Conservation (phyloP, 306 rosid genomes). For the Hippophae tibetana region DNA sequence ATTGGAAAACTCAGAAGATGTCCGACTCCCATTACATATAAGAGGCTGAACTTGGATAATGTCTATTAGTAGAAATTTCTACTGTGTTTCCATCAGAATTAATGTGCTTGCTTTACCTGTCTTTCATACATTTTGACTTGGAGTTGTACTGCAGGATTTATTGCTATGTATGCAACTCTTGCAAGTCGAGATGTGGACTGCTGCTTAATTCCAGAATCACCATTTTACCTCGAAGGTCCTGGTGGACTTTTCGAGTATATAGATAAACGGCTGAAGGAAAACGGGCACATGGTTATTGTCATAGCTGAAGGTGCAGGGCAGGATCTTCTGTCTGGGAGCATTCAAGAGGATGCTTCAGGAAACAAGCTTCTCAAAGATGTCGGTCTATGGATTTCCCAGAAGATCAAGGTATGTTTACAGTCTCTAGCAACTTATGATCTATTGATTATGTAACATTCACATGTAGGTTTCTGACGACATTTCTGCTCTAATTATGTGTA, state of each 20-base stretch:
- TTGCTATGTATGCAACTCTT: constrained; percentile 92
- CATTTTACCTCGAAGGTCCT: constrained; percentile 81
- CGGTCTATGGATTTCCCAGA: constrained; percentile 81
- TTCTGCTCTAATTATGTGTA: no score
- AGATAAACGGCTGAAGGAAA: constrained; percentile 64
- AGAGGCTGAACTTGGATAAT: no score
- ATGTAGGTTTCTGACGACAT: background rate
- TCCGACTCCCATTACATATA: no score
- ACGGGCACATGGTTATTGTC: constrained; percentile 91
- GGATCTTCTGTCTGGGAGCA: constrained; percentile 61
- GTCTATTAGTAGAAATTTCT: background rate
- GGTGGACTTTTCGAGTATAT: constrained; percentile 84
- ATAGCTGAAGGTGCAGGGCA: constrained; percentile 99
- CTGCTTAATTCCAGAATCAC: constrained; percentile 95
- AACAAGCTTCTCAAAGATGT: constrained; percentile 88
- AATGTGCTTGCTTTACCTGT: constrained; percentile 9
- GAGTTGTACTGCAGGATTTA: constrained; percentile 54
- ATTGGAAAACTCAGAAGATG: no score
- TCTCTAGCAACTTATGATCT: background rate
- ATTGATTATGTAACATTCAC: background rate
- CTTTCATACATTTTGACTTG: constrained; percentile 5
- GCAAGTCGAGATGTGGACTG: constrained; percentile 97
- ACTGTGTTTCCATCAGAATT: background rate
- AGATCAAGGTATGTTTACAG: constrained; percentile 47
- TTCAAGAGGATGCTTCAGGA: constrained; percentile 74